phyloP scores from a whole-genome alignment of 345 rosid species.

The Melastoma malabathricum region DNA sequence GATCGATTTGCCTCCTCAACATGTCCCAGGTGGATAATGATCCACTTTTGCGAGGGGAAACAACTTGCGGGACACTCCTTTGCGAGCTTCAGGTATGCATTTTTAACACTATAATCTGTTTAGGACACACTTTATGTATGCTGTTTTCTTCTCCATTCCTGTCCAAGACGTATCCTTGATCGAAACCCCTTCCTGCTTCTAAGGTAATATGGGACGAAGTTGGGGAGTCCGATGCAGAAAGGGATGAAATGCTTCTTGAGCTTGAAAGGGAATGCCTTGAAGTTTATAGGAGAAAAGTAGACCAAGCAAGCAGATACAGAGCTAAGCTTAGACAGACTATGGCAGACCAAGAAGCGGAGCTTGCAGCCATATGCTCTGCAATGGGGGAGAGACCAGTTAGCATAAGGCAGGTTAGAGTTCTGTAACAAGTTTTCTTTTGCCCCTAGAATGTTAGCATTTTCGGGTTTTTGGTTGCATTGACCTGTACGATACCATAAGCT shows the following conservation, averaged over 20 bases:
- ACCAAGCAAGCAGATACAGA: slow-evolving; percentile 65
- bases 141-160: no score
- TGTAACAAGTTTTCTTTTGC: background rate
- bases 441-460: no score
- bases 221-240: slow-evolving; percentile 70
- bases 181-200: background rate
- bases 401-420: slow-evolving; percentile 54
- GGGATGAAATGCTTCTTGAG: slow-evolving; percentile 80
- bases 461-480: no score
- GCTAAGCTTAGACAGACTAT: slow-evolving; percentile 72
- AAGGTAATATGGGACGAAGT: slow-evolving; percentile 98
- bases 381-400: slow-evolving; percentile 91
- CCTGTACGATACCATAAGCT: no score
- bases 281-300: slow-evolving; percentile 88
- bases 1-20: background rate
- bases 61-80: slow-evolving; percentile 80
- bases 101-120: no score
- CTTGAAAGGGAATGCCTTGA: slow-evolving; percentile 89
- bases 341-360: slow-evolving; percentile 81
- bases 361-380: slow-evolving; percentile 76
- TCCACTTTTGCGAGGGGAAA: slow-evolving; percentile 59
- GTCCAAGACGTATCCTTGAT: no score
- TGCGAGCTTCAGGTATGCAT: slow-evolving; percentile 67
- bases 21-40: slow-evolving; percentile 17
- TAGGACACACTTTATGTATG: no score